These are phyloP conservation scores for Priceomyces melissophilus DNA, from an alignment of 805 yeast genomes.

Conservation along the genomic window DNA sequence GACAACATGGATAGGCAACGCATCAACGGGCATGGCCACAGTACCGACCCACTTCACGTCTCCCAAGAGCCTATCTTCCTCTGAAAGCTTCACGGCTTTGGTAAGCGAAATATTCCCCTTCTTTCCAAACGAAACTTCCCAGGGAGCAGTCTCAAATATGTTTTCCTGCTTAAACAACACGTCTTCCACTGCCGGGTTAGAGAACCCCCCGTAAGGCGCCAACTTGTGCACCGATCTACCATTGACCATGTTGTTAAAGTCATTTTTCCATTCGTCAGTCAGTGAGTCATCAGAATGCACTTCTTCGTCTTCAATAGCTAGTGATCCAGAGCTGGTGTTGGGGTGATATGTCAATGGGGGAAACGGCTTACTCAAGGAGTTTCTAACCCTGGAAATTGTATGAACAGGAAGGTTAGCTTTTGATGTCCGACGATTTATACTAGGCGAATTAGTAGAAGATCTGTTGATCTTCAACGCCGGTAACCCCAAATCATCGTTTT, in stretches of 20 bases:
- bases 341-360: slow-evolving; percentile 18
- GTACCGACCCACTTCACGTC: slow-evolving; percentile 80
- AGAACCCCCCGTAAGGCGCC: slow-evolving; percentile 73
- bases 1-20: slow-evolving; percentile 56
- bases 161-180: slow-evolving; percentile 41
- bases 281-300: slow-evolving; percentile 10
- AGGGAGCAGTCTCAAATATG: slow-evolving; percentile 59
- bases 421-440: slow-evolving; percentile 9
- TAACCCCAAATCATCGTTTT: slow-evolving; percentile 27
- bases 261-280: slow-evolving; percentile 15
- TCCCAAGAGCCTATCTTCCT: slow-evolving; percentile 30
- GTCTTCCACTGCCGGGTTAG: slow-evolving; percentile 53
- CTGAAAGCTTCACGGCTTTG: slow-evolving; percentile 73
- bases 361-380: slow-evolving; percentile 14
- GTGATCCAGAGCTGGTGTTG: slow-evolving; percentile 27
- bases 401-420: slow-evolving; percentile 11
- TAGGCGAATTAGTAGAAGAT: slow-evolving; percentile 21
- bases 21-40: slow-evolving; percentile 86
- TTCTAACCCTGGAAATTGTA: slow-evolving; percentile 10
- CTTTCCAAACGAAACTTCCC: slow-evolving; percentile 65
- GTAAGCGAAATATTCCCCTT: slow-evolving; percentile 87
- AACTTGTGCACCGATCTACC: slow-evolving; percentile 33
- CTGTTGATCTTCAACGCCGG: slow-evolving; percentile 36
- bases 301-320: slow-evolving; percentile 30
- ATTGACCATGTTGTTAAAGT: slow-evolving; percentile 24